Evolutionary conservation across 1,284 basidiomycete species (phyloP).

Genomic region (Austroboletus rostrupii): DNA sequence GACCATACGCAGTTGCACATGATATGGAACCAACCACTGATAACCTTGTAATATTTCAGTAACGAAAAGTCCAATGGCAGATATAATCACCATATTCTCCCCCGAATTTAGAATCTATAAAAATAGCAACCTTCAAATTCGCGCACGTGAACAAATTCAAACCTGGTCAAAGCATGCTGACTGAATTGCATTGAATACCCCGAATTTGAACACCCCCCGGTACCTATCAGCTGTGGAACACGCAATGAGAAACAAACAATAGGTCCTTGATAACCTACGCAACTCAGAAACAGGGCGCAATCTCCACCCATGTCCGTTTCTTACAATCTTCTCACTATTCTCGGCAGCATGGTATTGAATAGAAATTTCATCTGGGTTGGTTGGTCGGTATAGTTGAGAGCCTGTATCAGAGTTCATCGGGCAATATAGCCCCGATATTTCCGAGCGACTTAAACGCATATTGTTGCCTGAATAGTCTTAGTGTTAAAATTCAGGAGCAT

Average conservation of each 20-base stretch:
- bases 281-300: slow-evolving; percentile 69
- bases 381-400: neutral
- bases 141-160: slow-evolving; percentile 20
- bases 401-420: neutral
- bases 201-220: slow-evolving; percentile 79
- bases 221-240: slow-evolving; percentile 69
- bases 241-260: neutral
- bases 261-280: slow-evolving; percentile 44
- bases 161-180: slow-evolving; percentile 78
- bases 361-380: neutral
- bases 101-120: slow-evolving; percentile 61
- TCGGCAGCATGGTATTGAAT: neutral
- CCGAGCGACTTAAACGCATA: neutral
- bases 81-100: slow-evolving; percentile 65
- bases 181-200: slow-evolving; percentile 87
- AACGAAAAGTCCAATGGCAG: neutral
- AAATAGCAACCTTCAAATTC: slow-evolving; percentile 1
- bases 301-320: slow-evolving; percentile 41
- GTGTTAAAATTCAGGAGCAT: neutral
- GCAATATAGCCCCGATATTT: neutral
- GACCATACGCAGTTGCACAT: slow-evolving; percentile 3
- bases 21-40: slow-evolving; percentile 57
- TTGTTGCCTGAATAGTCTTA: slow-evolving; percentile 9
- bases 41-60: slow-evolving; percentile 46
- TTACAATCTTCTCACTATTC: slow-evolving; percentile 24